Evolutionary conservation across 768 basidiomycete genomes (phyloP).

Genomic region (Crepidotus variabilis): DNA sequence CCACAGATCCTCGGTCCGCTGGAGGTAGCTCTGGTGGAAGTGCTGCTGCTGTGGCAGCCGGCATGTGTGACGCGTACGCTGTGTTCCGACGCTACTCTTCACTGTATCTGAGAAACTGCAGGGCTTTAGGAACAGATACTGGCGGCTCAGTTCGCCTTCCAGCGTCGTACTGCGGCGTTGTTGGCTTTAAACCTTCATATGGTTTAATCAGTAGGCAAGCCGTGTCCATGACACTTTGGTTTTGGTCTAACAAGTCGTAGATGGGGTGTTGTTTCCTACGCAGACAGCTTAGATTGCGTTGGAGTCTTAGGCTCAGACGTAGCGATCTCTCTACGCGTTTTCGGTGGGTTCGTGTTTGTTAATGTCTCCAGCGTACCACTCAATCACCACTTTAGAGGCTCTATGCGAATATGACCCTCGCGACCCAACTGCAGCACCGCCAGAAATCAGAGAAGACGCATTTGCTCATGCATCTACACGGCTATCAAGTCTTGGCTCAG

Average conservation of each 20-base stretch:
- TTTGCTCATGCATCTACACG: constrained; percentile 10
- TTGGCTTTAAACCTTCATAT: constrained; percentile 94
- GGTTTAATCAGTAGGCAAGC: constrained; percentile 81
- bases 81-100: background rate
- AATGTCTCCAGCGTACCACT: background rate
- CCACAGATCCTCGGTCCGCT: constrained; percentile 48
- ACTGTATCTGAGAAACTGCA: background rate
- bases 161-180: constrained; percentile 89
- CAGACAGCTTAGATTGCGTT: constrained; percentile 93
- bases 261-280: constrained; percentile 90
- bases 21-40: constrained; percentile 96
- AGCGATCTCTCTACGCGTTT: constrained; percentile 46
- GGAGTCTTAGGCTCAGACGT: constrained; percentile 70
- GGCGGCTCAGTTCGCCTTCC: constrained; percentile 93
- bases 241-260: constrained; percentile 30
- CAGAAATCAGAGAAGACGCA: constrained; percentile 27
- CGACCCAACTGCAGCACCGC: constrained; percentile 72
- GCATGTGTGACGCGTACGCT: constrained; percentile 80
- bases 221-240: background rate
- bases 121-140: constrained; percentile 91
- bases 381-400: constrained; percentile 28
- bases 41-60: constrained; percentile 87
- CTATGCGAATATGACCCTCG: constrained; percentile 56
- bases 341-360: constrained; percentile 43
- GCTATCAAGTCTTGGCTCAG: constrained; percentile 7